Evolutionary conservation across 2,329 filamentous ascomycete genomes (phyloP), one percentile per base, ranked within the genome.

Genomic region (Sphaerulina populicola): DNA sequence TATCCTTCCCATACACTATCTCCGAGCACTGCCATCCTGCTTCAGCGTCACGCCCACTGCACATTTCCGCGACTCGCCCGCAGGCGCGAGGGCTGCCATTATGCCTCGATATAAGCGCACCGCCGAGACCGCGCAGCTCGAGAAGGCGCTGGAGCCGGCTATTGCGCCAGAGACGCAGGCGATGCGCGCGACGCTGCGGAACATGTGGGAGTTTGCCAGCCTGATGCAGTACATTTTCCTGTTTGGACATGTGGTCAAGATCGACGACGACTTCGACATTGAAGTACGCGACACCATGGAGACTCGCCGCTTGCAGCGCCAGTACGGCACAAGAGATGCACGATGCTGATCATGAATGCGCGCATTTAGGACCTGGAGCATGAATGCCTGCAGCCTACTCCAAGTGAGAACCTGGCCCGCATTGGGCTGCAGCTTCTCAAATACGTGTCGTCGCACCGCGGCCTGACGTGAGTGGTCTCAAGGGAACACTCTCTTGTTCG

Each of bases 201-300:
- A 87, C 66, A 89, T 87, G 77, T 97, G 91, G 90, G 86, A 96
- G 69, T 96, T 97, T 70, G 88, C 91, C 55, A 91, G 89, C 64
- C 74, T 97, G 6, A 89, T 85, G 72, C 91, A 98, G 71, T 98
- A 89, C 78, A 87, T 97, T 55, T 86, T 84, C 67, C 80, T 91
- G 37, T 98, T 98, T 69, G 90, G 91, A 55, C 83, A 85, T 63
- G 83, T 83, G 39, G 83, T 94, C 67, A 96, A 94, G 72, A 86
- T 97, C 59, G 85, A 93, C 62, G 86, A 94, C 56, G 82, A 85
- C 64, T 77, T 96, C 57, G 88, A 91, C 64, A 86, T 96, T 58
- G 90, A 97, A 74, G 93, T 95, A 80, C 63, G 73, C 44, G 45
- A 31, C 47, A 43, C 30, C 55, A 51, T 44, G 47, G 52, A 51